Evolutionary conservation across 2,329 filamentous ascomycete genomes (phyloP).

Genomic region (Ophiocordyceps unilateralis): DNA sequence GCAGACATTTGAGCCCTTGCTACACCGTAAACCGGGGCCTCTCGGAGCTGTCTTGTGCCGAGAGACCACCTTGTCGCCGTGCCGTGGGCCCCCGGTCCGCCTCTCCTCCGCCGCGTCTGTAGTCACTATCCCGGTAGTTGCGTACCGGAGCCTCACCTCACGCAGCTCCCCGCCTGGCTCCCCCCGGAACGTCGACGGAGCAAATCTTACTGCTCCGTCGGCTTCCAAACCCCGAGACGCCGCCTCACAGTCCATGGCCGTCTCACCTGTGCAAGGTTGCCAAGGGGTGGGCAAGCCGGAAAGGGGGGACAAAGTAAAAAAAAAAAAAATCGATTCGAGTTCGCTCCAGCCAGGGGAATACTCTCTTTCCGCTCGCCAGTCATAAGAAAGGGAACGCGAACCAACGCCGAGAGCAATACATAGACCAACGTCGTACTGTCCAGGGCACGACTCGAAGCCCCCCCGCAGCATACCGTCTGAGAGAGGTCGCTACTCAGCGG

Average conservation of each 20-base stretch:
- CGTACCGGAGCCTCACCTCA: slow-evolving; percentile 4
- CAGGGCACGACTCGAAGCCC: slow-evolving; percentile 14
- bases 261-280: slow-evolving; percentile 12
- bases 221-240: slow-evolving; percentile 4
- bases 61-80: background rate
- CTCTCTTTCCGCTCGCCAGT: slow-evolving; percentile 25
- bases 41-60: background rate
- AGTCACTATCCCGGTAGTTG: slow-evolving; percentile 3
- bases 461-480: slow-evolving; percentile 11
- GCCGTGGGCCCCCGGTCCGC: slow-evolving; percentile 2
- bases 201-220: background rate
- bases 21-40: slow-evolving; percentile 5
- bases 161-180: slow-evolving; percentile 1
- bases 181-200: slow-evolving; percentile 1
- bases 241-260: slow-evolving; percentile 12
- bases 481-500: slow-evolving; percentile 25
- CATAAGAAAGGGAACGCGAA: slow-evolving; percentile 20
- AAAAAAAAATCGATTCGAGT: slow-evolving; percentile 14
- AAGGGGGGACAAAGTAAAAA: slow-evolving; percentile 12
- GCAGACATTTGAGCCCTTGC: slow-evolving; percentile 13
- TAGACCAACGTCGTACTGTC: slow-evolving; percentile 24
- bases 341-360: slow-evolving; percentile 24
- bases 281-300: slow-evolving; percentile 7
- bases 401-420: slow-evolving; percentile 31
- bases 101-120: background rate